phyloP scores from a whole-genome alignment of 2,329 filamentous ascomycete species.

The Fusarium graminum region DNA sequence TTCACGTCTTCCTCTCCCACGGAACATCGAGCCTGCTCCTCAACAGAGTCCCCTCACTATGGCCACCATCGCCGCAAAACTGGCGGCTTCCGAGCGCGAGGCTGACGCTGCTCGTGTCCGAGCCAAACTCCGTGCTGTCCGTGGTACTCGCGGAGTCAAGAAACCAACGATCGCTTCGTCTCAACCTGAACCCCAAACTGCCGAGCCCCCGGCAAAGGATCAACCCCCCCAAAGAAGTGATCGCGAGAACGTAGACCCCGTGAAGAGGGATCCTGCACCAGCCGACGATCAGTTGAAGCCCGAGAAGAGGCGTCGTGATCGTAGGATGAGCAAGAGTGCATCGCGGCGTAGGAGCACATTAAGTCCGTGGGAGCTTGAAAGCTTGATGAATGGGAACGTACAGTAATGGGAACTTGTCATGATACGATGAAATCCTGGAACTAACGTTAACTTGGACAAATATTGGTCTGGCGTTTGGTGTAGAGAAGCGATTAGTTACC shows the following conservation, averaged over 20 bases:
- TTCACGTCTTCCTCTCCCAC: conserved; percentile 51
- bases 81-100: conserved; percentile 73
- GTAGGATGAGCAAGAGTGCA: conserved; percentile 66
- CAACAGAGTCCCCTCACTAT: conserved; percentile 71
- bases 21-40: conserved; percentile 55
- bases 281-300: conserved; percentile 47
- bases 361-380: conserved; percentile 80
- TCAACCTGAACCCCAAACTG: conserved; percentile 35
- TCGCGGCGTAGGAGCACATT: conserved; percentile 79
- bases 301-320: conserved; percentile 64
- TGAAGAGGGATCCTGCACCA: conserved; percentile 51
- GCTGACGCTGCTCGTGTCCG: conserved; percentile 73
- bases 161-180: conserved; percentile 48
- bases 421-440: conserved; percentile 36
- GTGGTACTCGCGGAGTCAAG: conserved; percentile 54
- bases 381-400: conserved; percentile 67
- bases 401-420: conserved; percentile 50
- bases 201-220: conserved; percentile 14
- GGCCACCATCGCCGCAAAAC: conserved; percentile 72
- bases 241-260: conserved; percentile 52
- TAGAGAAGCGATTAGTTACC: conserved; percentile 25
- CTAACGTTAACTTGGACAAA: conserved; percentile 29
- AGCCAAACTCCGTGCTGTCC: conserved; percentile 71
- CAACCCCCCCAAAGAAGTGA: conserved; percentile 19
- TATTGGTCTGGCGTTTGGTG: conserved; percentile 45